A percentile compares a stretch with the other conserved stretches of the same genome.
Evolutionary conservation across 768 basidiomycete species (phyloP).

Genomic region (Macrocybe gigantea): DNA sequence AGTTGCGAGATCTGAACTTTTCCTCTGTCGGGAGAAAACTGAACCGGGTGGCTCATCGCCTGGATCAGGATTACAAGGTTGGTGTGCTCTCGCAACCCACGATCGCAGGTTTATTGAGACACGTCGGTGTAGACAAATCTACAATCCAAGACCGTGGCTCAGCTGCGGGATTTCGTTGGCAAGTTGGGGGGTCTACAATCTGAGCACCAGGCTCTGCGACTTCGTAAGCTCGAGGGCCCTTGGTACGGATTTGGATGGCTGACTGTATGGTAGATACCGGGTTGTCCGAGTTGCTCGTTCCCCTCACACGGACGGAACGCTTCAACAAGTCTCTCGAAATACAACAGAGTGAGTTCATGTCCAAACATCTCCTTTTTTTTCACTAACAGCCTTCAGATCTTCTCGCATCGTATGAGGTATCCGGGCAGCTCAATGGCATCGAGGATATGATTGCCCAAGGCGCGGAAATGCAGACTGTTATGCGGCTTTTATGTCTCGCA

Average conservation of each 20-base stretch:
- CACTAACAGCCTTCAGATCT: constrained; percentile 52
- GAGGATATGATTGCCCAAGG: constrained; percentile 90
- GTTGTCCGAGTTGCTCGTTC: constrained; percentile 86
- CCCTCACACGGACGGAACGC: constrained; percentile 75
- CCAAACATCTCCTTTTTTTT: not conserved
- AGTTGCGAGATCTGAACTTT: constrained; percentile 90
- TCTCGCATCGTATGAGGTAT: constrained; percentile 86
- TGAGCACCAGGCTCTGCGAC: constrained; percentile 82
- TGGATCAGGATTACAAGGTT: constrained; percentile 93
- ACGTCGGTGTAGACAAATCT: constrained; percentile 55
- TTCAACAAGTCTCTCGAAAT: constrained; percentile 93
- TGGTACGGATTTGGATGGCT: not conserved
- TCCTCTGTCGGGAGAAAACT: constrained; percentile 79
- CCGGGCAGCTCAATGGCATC: constrained; percentile 75
- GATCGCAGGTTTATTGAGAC: constrained; percentile 1
- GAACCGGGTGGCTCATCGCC: constrained; percentile 71
- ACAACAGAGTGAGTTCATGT: constrained; percentile 73
- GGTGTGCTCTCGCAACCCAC: constrained; percentile 2
- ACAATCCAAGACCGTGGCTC: constrained; percentile 85
- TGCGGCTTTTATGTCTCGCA: constrained; percentile 81
- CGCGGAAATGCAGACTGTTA: constrained; percentile 70
- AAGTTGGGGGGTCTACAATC: constrained; percentile 88
- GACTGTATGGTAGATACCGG: constrained; percentile 65
- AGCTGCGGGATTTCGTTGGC: constrained; percentile 93
- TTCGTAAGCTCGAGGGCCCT: constrained; percentile 54